Conservation (phyloP, 148 eudicot genomes). For the Arbutus unedo region DNA sequence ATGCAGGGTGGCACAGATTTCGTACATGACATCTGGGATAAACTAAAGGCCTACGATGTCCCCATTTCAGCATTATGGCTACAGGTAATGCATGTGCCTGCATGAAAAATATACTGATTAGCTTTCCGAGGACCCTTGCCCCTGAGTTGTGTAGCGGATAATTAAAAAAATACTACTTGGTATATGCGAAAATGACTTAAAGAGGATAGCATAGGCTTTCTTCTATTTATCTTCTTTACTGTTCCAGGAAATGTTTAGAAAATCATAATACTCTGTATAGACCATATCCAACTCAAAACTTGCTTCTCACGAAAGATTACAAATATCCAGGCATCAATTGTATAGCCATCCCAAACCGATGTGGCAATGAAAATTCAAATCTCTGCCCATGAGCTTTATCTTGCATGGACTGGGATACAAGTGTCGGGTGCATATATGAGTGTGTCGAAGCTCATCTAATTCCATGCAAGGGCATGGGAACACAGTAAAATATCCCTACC, state of each 20-base stretch:
- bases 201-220: neutral
- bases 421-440: neutral
- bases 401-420: neutral
- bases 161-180: no score
- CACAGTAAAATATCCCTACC: neutral
- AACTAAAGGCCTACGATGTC: conserved; percentile 50
- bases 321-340: neutral
- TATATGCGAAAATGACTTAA: no score
- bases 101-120: neutral
- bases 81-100: conserved; percentile 55
- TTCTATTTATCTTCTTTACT: neutral
- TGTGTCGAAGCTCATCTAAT: neutral
- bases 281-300: neutral
- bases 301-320: neutral
- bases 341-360: neutral
- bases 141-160: no score
- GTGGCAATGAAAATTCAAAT: neutral
- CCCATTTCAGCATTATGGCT: conserved; percentile 97
- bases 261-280: neutral
- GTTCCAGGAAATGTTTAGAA: neutral
- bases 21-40: conserved; percentile 64
- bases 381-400: neutral
- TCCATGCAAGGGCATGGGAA: neutral
- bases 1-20: conserved; percentile 94
- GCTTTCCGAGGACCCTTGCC: no score